phyloP scores from a whole-genome alignment of 179 eudicot genomes.

The Patellifolia procumbens region DNA sequence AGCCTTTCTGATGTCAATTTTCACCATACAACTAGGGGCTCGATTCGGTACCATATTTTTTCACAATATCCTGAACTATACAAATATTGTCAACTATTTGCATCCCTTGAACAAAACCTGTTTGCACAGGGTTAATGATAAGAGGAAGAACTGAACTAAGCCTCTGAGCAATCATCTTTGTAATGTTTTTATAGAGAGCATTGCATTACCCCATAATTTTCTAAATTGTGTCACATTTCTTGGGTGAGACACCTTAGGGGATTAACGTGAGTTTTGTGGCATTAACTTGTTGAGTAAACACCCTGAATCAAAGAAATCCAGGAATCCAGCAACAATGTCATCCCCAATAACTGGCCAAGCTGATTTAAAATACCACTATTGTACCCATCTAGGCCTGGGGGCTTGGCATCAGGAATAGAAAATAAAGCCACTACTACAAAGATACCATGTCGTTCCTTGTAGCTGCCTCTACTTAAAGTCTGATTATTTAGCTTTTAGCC shows the following conservation, averaged over 20 bases:
- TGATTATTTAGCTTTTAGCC: too few relatives aligned
- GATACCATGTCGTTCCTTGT: too few relatives aligned
- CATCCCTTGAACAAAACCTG: not conserved
- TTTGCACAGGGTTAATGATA: not conserved
- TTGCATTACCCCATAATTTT: not conserved
- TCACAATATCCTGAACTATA: not conserved
- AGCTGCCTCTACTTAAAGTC: too few relatives aligned
- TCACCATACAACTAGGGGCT: not conserved
- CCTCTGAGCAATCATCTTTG: not conserved
- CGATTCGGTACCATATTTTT: not conserved
- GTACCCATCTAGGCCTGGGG: not conserved
- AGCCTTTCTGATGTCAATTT: too few relatives aligned
- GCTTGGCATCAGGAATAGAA: not conserved
- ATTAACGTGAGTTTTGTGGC: not conserved
- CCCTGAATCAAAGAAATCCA: not conserved
- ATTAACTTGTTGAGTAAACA: not conserved
- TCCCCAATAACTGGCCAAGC: not conserved
- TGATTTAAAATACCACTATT: not conserved
- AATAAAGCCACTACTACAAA: too few relatives aligned
- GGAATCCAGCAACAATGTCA: not conserved
- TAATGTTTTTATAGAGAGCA: not conserved
- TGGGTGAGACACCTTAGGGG: not conserved
- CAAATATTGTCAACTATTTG: not conserved
- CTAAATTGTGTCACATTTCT: not conserved
- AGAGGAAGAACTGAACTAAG: not conserved